A percentile compares a stretch with the other conserved stretches of the same genome.
These are phyloP conservation scores for Streptanthus diversifolius DNA, from an alignment of 345 rosid species.

Conservation along the genomic window DNA sequence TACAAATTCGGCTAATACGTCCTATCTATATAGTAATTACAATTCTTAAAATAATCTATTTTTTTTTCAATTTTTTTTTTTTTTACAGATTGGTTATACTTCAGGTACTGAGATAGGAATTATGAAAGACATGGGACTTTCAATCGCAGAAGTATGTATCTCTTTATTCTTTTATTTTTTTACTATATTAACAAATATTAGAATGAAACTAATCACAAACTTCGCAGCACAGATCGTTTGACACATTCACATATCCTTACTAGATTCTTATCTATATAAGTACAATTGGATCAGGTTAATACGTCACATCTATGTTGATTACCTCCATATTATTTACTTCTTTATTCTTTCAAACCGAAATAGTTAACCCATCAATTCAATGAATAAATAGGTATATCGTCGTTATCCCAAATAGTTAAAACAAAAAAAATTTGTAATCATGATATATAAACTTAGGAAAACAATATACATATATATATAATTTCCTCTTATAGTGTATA, in stretches of 20 bases:
- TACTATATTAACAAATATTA: background rate
- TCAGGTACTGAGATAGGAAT: conserved; percentile 45
- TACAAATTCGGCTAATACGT: background rate
- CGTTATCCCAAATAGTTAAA: background rate
- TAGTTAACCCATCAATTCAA: background rate
- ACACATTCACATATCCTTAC: background rate
- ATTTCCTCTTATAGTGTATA: too few species aligned
- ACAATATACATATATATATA: background rate
- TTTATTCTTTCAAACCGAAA: background rate
- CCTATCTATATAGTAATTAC: background rate
- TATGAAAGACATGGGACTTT: conserved; percentile 38
- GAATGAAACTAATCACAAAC: background rate
- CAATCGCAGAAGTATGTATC: conserved; percentile 31
- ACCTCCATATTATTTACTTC: background rate
- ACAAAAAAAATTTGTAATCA: background rate
- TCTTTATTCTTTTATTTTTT: background rate
- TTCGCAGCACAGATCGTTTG: background rate
- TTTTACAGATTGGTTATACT: conserved; percentile 39
- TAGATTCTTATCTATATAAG: background rate
- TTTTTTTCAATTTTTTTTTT: background rate
- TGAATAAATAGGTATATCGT: background rate
- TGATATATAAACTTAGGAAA: background rate
- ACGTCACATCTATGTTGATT: background rate
- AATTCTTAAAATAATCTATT: background rate
- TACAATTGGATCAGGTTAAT: background rate